A percentile compares a stretch with the other conserved stretches of the same genome.
Evolutionary conservation across 2,329 filamentous ascomycete genomes (phyloP).

Genomic region (Clonostachys chloroleuca): DNA sequence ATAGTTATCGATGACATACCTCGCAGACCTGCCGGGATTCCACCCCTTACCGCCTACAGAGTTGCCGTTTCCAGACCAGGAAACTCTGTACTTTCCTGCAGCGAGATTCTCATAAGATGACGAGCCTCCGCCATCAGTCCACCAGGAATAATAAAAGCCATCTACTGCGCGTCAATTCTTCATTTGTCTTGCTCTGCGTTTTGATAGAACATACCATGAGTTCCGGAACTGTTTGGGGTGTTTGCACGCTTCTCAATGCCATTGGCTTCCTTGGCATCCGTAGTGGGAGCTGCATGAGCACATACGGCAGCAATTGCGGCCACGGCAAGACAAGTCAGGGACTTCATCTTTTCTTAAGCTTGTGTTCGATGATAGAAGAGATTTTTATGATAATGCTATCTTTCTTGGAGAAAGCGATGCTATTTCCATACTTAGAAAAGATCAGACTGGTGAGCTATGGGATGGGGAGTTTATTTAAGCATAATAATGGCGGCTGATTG

Average conservation of each 20-base stretch:
- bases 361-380: no score
- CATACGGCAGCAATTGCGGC: constrained; percentile 3
- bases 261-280: constrained; percentile 17
- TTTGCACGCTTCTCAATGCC: constrained; percentile 8
- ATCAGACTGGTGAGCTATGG: no score
- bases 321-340: not conserved
- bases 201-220: constrained; percentile 4
- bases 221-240: constrained; percentile 27
- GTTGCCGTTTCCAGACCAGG: constrained; percentile 42
- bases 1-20: constrained; percentile 25
- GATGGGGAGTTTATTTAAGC: no score
- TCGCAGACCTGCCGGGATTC: constrained; percentile 39
- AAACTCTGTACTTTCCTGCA: constrained; percentile 35
- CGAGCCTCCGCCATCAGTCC: constrained; percentile 36
- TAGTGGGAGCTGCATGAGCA: constrained; percentile 10
- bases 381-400: no score
- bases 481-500: no score
- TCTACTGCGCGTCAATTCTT: constrained; percentile 7
- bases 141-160: constrained; percentile 44
- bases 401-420: no score
- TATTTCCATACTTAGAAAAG: no score
- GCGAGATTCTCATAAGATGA: constrained; percentile 39
- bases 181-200: no score
- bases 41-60: constrained; percentile 56
- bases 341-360: no score